Conservation (phyloP, 2,329 filamentous ascomycete species). For the Cladosporium sp. region DNA sequence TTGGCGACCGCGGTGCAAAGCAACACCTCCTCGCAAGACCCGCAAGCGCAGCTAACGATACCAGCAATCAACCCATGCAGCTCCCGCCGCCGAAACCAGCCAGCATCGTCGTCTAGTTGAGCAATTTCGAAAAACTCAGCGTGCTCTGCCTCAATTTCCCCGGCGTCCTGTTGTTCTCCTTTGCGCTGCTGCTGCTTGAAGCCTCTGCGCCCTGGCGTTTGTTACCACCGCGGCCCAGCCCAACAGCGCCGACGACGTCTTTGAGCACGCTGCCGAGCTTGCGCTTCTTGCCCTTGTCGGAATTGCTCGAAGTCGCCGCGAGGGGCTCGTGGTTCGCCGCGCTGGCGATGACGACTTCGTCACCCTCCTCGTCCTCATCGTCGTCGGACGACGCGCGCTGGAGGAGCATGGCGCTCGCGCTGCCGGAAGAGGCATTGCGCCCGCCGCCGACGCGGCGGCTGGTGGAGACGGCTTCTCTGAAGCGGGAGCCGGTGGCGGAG, state of each 20-base stretch:
- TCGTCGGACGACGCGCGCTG: conserved; percentile 10
- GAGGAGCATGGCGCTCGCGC: conserved; percentile 13
- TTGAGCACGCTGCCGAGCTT: conserved; percentile 10
- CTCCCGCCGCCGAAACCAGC: too few species aligned
- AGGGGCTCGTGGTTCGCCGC: conserved; percentile 6
- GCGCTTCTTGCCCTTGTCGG: conserved; percentile 12
- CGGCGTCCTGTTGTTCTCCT: conserved; percentile 4
- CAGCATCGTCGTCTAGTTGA: background rate
- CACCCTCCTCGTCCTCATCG: background rate
- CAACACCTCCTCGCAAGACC: too few species aligned
- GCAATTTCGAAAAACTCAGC: conserved; percentile 18
- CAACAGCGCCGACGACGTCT: conserved; percentile 12
- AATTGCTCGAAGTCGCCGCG: conserved; percentile 1
- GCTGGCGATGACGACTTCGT: background rate
- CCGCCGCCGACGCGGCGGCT: conserved; percentile 1
- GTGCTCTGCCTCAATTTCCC: conserved; percentile 22
- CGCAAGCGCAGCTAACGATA: too few species aligned
- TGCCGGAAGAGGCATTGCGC: conserved; percentile 8
- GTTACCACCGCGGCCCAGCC: conserved; percentile 19
- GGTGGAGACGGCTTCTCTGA: conserved; percentile 12
- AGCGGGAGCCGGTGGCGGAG: conserved; percentile 12
- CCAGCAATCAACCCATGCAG: too few species aligned
- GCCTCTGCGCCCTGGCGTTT: conserved; percentile 7
- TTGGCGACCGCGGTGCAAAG: too few species aligned
- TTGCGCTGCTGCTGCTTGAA: background rate